Base-by-base conservation (phyloP, 2,329 filamentous ascomycete species). In the Parascedosporium putredinis region DNA sequence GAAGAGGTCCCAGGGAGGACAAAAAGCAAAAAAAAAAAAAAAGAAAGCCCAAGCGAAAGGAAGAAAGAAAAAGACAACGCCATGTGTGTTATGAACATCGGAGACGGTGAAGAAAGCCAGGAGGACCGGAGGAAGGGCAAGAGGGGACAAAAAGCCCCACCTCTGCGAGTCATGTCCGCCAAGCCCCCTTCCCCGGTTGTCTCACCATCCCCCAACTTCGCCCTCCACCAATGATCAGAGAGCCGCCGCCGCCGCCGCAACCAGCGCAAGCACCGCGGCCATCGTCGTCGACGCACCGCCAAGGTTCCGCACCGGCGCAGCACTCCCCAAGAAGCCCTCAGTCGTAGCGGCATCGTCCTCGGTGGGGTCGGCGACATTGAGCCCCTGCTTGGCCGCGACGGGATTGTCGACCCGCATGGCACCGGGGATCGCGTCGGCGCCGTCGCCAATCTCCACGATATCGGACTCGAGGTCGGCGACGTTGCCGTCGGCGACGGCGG, bases 401-500 rank as follows among this genome's bases (percentile, higher is more conserved):
- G 76, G 63, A 44, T 74, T 72, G 2, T 62, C 53, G 1, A 78
- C 77, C 10, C 60, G 60, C 0, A 69, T 74, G 2, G 78, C 78
- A n/a, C 67, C 70, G 9, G 81, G 81, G 3, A 84, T 72, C 0
- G 70, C 57, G 16, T 63, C 58, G 10, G 63, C 63, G 5, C 76
- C 76, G 9, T 64, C 66, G 20, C 64, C 64, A 51, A 84, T 83
- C 64, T 83, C 78, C 31, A 71, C 55, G 14, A 84, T 64, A 45
- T 70, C 71, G 4, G 68, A 69, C 14, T 58, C 52, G 0, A 74
- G n/a, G n/a, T n/a, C n/a, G n/a, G n/a, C n/a, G n/a, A n/a, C 74
- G 45, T 31, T 20, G 22, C 18, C 34, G 7, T 14, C 36, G 18
- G 2, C 22, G 4, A 10, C 8, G 47, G 72, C 75, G 16, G 83